A percentile compares a stretch with the other conserved stretches of the same genome.
Conservation (phyloP, 2,329 filamentous ascomycete species). For the Cladophialophora carrionii region DNA sequence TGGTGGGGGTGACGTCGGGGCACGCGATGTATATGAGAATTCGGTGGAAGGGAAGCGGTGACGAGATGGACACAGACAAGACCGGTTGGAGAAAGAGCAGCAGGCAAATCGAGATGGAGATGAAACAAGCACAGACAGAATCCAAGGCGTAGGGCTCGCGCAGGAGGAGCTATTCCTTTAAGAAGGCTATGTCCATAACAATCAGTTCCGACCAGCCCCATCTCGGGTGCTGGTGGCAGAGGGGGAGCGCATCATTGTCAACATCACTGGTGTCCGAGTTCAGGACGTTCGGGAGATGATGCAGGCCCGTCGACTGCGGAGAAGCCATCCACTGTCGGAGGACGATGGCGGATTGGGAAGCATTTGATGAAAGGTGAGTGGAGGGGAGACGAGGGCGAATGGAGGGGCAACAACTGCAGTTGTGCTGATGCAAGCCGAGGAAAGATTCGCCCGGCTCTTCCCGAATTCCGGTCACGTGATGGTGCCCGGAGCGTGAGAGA, state of each 20-base stretch:
- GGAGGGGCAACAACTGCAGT: background rate
- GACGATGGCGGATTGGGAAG: background rate
- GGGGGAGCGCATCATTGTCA: conserved; percentile 14
- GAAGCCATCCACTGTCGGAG: conserved; percentile 4
- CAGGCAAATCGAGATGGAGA: conserved; percentile 3
- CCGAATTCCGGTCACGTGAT: conserved; percentile 7
- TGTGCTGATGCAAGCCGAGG: conserved; percentile 16
- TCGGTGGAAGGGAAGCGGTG: conserved; percentile 27
- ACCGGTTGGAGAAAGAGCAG: conserved; percentile 16
- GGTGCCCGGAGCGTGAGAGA: background rate
- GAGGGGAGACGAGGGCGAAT: background rate
- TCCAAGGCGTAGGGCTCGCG: background rate
- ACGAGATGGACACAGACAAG: background rate
- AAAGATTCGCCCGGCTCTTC: conserved; percentile 10
- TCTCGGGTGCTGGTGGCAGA: conserved; percentile 20
- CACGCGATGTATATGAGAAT: conserved; percentile 20
- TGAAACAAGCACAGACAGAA: conserved; percentile 1
- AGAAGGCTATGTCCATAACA: background rate
- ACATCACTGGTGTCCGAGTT: conserved; percentile 13
- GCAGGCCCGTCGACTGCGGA: conserved; percentile 7
- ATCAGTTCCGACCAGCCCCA: conserved; percentile 16
- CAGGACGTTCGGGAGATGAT: conserved; percentile 17
- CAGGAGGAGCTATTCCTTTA: conserved; percentile 6
- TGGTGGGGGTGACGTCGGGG: conserved; percentile 15
- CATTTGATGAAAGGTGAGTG: background rate